Evolutionary conservation across 2,329 filamentous ascomycete species (phyloP), one percentile per base, ranked within the genome.

Genomic region (Aplosporella prunicola): DNA sequence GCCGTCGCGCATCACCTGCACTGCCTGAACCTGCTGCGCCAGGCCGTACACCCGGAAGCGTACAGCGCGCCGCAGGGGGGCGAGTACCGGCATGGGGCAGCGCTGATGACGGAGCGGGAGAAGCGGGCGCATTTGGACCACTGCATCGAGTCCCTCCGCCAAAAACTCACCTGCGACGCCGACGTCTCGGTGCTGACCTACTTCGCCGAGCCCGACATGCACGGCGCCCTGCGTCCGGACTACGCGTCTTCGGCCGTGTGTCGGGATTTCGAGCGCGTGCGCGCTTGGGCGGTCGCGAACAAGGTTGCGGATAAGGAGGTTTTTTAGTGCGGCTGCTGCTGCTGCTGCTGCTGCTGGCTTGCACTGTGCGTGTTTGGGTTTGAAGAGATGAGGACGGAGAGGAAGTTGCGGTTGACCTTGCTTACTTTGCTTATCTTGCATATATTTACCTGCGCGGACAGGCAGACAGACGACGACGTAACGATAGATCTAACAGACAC

Each of bases 131-230:
- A 47, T 37, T 25, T 47, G 55, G 56, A 58, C 27, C 50, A 60
- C 28, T 60, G 56, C 42, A 53, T 60, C 13, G 56, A 60, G 42
- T 52, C 53, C 4, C 47, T 60, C 4, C 47, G 56, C n/a, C 52
- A 56, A 43, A 58, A 56, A 34, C 42, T 60, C 24, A 58, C 58
- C 56, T 60, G 56, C 32, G 37, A 49, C 5, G 44, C 50, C 6
- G 56, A 60, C 32, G 45, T 60, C 3, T 56, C 54, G 24, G 56
- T 58, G 1, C 28, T 43, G 5, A 39, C 43, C 2, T 52, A 49
- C 5, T 45, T 42, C 25, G 43, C 53, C 22, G 51, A 49, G 1
- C 46, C 51, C 9, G 30, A 18, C 11, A 36, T 43, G 11, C 43
- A 49, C 32, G 45, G 45, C 10, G 43, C 46, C 26, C 35, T 44